Base-by-base conservation (phyloP, 176 grass and related monocot species). In the Zea luxurians region DNA sequence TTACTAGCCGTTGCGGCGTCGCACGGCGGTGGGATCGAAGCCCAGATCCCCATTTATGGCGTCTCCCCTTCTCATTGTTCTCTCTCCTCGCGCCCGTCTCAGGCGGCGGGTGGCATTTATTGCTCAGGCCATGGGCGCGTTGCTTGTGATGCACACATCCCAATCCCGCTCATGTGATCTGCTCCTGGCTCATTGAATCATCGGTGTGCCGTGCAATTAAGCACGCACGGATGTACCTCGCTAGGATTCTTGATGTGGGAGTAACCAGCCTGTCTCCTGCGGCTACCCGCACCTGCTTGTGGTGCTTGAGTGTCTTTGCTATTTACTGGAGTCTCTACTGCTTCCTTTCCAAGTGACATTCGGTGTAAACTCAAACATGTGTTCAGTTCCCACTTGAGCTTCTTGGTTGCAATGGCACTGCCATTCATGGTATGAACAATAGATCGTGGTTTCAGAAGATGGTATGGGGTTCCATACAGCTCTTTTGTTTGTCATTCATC, bases 41-140 rank as follows among this genome's bases (percentile, higher is more conserved):
- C 70, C 83, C 66, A 41, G 80, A 87, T 83, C 80, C 58, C 71
- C 71, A 88, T 88, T 88, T 64, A 88, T 85, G 83, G 68, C 66
- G 40, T 8, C 53, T 3, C 7, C 47, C 16, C 47, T 37, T 37
- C 8, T 38, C 75, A 4, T 47, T 66, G 35, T 7, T 69, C 5
- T 69, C 4, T 12, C 7, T 62, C 9, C 3, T 36, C 66, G 11
- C 81, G 1, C 17, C 60, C 34, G 8, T 16, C 10, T 48, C 75
- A 37, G 34, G 12, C 44, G 60, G 13, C 20, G 60, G 52, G 42
- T 62, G 69, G 17, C 81, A 88, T 88, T 88, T 70, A 88, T 75
- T 75, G 76, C 18, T 65, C n/a, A 21, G 36, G 20, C 70, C 45
- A 48, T 70, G 64, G 54, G 81, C 76, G 81, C 70, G 55, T 88